Base-by-base conservation (phyloP, 176 grass and related monocot genomes). In the Avena sativa region DNA sequence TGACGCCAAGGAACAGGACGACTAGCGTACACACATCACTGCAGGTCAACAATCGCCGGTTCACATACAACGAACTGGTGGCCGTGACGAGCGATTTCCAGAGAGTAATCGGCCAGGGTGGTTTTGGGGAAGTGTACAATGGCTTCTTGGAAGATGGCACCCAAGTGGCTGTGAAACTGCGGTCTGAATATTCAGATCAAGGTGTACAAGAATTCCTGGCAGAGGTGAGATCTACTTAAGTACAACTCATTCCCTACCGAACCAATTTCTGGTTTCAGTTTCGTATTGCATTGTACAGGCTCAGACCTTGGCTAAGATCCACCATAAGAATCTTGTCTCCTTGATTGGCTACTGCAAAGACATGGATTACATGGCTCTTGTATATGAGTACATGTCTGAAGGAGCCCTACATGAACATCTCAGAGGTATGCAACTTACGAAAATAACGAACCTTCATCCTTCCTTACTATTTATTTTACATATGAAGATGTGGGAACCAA, bases 61-160 rank as follows among this genome's bases (percentile, higher is more conserved):
- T 73, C 11, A 73, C 19, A 6, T 73, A 73, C 12, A 3, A 25
- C n/a, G 70, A 73, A 73, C 19, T 73, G 5, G 11, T 23, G 43
- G 10, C 0, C 0, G 5, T 73, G 2, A 73, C 70, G 10, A 73
- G 44, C 4, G 20, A 20, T 21, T 73, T 73, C 11, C 19, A 73
- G 11, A 40, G 11, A 14, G 70, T 23, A 4, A 73, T 73, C 1
- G 70, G 70, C 2, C 20, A 1, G n/a, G 70, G 70, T 48, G 70
- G 43, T 14, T 73, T 48, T 7, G 70, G 70, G 40, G 5, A 23
- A 8, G 70, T 73, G 0, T 73, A 73, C n/a, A 20, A 6, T 73
- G 70, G 70, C n/a, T 73, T 14, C 19, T 73, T 73, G 70, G 70
- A 73, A 3, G 20, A 73, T 73, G 70, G 70, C 70, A 73, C 70